Percentiles rank a stretch among this genome's conserved stretches.
These are phyloP conservation scores for Termitomyces sp. DNA, from an alignment of 768 basidiomycete species.

Conservation along the genomic window DNA sequence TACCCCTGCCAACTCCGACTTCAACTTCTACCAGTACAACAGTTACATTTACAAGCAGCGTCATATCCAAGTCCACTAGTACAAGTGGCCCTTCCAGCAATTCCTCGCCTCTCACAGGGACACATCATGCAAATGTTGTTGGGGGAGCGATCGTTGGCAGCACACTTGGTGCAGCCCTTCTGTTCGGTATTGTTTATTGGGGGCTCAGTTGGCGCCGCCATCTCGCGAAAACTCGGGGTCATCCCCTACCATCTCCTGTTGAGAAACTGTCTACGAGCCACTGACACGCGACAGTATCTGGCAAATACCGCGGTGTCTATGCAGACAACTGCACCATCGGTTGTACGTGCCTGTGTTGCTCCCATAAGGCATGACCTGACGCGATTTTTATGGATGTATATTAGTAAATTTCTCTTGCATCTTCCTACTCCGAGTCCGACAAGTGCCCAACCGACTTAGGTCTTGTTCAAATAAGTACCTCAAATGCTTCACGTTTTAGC, in stretches of 20 bases:
- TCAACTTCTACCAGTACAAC: conserved; percentile 13
- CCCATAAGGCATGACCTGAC: too few species aligned
- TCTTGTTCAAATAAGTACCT: too few species aligned
- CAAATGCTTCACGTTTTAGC: too few species aligned
- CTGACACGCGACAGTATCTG: conserved; percentile 16
- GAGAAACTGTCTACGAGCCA: conserved; percentile 7
- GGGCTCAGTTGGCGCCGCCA: conserved; percentile 18
- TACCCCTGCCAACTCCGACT: conserved; percentile 28
- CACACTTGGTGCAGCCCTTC: conserved; percentile 29
- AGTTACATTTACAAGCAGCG: conserved; percentile 1
- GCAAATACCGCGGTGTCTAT: conserved; percentile 10
- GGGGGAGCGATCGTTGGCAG: conserved; percentile 47
- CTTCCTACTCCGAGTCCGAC: too few species aligned
- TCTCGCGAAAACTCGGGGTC: conserved; percentile 8
- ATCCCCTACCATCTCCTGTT: conserved; percentile 4
- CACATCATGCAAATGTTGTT: conserved; percentile 32
- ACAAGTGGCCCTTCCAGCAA: conserved; percentile 9
- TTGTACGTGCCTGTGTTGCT: conserved; percentile 1
- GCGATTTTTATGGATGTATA: too few species aligned
- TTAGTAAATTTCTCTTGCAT: too few species aligned
- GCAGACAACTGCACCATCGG: conserved; percentile 5
- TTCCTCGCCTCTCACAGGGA: conserved; percentile 9
- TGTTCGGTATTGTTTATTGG: conserved; percentile 28
- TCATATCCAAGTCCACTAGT: background rate
- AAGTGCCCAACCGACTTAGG: too few species aligned